A percentile compares a stretch with the other conserved stretches of the same genome.
Conservation (phyloP, 257 asterid species). For the Ligustrum vulgare region DNA sequence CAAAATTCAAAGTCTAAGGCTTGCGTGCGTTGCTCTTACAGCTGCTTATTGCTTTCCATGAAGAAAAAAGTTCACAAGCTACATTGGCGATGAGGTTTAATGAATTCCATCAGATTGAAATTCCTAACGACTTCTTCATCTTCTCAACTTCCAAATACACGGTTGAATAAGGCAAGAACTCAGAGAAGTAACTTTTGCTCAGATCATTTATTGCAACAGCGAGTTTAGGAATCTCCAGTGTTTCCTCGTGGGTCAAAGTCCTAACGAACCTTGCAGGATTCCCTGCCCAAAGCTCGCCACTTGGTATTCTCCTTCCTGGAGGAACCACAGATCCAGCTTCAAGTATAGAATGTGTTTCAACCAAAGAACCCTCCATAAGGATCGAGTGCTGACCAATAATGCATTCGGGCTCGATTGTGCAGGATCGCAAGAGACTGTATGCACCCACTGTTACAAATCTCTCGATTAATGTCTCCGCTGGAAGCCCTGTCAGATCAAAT, state of each 20-base stretch:
- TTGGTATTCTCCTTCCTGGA: constrained; percentile 94
- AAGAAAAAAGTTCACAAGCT: background rate
- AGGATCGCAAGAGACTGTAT: constrained; percentile 77
- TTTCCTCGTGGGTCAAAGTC: constrained; percentile 81
- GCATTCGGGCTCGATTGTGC: constrained; percentile 96
- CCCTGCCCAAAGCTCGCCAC: constrained; percentile 96
- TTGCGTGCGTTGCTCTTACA: background rate
- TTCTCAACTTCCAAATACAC: constrained; percentile 94
- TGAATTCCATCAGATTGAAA: constrained; percentile 50
- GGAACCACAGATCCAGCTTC: constrained; percentile 96
- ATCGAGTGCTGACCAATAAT: constrained; percentile 90
- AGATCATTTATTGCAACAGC: constrained; percentile 84
- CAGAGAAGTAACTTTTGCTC: constrained; percentile 65
- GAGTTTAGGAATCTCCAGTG: constrained; percentile 82
- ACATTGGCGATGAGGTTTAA: background rate
- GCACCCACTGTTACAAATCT: constrained; percentile 92
- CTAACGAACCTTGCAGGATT: constrained; percentile 93
- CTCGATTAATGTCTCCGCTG: constrained; percentile 83
- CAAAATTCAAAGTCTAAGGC: background rate
- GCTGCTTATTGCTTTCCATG: background rate
- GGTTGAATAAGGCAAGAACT: constrained; percentile 87
- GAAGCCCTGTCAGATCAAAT: constrained; percentile 60
- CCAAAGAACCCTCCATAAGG: constrained; percentile 93
- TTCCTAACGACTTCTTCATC: constrained; percentile 77
- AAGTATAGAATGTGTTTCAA: constrained; percentile 86